Percentiles rank a stretch among this genome's conserved stretches.
phyloP scores from a whole-genome alignment of 202 grass and related monocot species.

The Eragrostis tef region DNA sequence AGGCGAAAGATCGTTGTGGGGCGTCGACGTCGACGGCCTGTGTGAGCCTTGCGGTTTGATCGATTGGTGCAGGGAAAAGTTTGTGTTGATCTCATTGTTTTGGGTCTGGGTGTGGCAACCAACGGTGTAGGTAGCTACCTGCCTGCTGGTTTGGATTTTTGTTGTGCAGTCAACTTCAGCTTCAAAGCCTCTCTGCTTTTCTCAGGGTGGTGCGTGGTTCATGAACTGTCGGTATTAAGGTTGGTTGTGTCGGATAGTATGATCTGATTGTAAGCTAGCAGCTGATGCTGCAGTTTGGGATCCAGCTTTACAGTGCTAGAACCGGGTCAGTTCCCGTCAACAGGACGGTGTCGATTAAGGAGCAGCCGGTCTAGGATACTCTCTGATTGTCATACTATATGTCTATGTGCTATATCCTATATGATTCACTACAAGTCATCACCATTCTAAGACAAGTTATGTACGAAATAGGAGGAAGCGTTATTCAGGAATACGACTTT shows the following conservation, averaged over 20 bases:
- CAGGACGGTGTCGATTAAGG: neutral
- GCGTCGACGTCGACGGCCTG: neutral
- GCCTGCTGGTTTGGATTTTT: constrained; percentile 15
- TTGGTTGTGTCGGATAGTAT: neutral
- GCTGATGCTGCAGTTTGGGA: neutral
- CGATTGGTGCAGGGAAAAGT: constrained; percentile 13
- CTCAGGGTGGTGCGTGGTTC: neutral
- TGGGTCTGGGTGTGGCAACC: neutral
- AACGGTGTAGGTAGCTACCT: constrained; percentile 23
- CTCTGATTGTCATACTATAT: neutral
- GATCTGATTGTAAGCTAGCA: neutral
- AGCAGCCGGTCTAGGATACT: neutral
- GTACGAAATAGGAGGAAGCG: neutral
- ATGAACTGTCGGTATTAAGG: neutral
- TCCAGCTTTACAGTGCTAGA: neutral
- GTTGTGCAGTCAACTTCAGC: constrained; percentile 49
- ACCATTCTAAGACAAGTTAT: neutral
- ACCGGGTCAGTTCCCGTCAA: neutral
- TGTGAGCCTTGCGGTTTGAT: neutral
- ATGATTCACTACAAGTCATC: neutral
- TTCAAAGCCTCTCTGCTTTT: constrained; percentile 18
- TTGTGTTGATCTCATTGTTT: neutral
- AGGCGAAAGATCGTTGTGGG: neutral
- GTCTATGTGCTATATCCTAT: too few species aligned
- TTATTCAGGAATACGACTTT: neutral